Evolutionary conservation across 805 yeast genomes (phyloP).

Genomic region (Yarrowia osloensis): DNA sequence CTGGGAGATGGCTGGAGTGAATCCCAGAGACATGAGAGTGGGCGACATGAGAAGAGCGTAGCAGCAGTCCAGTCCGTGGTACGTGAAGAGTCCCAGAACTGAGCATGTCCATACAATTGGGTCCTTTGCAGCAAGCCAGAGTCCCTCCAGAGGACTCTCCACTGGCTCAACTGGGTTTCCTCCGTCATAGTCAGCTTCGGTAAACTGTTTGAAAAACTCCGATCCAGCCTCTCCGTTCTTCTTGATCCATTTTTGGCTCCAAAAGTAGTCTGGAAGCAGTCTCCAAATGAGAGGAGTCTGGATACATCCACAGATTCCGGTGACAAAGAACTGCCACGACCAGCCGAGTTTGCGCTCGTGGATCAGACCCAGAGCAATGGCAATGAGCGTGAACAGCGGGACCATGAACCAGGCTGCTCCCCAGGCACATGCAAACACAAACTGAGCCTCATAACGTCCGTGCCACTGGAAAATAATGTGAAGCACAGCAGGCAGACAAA

Average conservation of each 20-base stretch:
- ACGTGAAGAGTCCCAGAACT: neutral
- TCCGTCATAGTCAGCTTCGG: neutral
- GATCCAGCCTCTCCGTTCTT: neutral
- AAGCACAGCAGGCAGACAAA: neutral
- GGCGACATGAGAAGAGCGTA: neutral
- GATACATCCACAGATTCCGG: neutral
- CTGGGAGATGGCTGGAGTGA: neutral
- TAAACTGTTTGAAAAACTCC: neutral
- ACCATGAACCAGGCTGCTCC: conserved; percentile 18
- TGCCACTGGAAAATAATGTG: conserved; percentile 2
- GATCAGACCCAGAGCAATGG: conserved; percentile 12
- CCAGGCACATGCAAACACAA: conserved; percentile 3
- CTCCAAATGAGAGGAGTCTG: conserved; percentile 1
- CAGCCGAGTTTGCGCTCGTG: neutral
- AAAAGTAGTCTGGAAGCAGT: conserved; percentile 1
- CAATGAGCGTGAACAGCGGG: neutral
- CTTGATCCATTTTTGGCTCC: neutral
- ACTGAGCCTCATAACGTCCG: neutral
- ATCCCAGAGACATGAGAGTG: neutral
- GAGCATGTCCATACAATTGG: neutral
- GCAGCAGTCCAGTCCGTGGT: neutral
- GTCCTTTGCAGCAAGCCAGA: neutral
- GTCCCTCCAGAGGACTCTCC: neutral
- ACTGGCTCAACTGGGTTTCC: neutral
- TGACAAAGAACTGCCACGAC: neutral